Conservation (phyloP, 805 yeast species). For the Metschnikowia anglica region DNA sequence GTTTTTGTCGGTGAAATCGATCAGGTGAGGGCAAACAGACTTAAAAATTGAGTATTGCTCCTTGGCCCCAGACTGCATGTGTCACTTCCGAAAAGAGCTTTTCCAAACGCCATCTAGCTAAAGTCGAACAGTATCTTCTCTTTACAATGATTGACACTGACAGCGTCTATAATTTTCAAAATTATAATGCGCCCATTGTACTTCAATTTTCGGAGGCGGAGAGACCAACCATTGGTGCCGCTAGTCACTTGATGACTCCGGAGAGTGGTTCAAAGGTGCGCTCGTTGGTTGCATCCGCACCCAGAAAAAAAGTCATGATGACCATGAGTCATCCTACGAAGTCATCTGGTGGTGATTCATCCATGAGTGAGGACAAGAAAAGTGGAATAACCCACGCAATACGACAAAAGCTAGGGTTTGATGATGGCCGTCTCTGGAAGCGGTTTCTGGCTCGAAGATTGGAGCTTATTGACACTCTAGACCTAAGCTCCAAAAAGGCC, state of each 20-base stretch:
- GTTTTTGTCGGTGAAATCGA: too few relatives aligned
- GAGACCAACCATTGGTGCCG: too few relatives aligned
- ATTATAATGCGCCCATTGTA: too few relatives aligned
- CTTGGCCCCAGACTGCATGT: too few relatives aligned
- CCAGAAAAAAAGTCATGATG: conserved; percentile 13
- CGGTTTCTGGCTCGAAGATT: conserved; percentile 85
- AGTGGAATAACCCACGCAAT: conserved; percentile 58
- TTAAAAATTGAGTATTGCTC: too few relatives aligned
- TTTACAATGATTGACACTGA: too few relatives aligned
- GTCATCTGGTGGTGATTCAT: conserved; percentile 5
- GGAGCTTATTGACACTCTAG: conserved; percentile 78
- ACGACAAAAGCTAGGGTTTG: conserved; percentile 64
- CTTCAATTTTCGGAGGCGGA: too few relatives aligned
- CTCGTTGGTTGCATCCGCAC: conserved; percentile 5
- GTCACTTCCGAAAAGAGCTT: too few relatives aligned
- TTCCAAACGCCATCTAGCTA: too few relatives aligned
- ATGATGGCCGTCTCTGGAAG: conserved; percentile 84
- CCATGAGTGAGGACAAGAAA: conserved; percentile 30
- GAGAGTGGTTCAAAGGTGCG: conserved; percentile 11
- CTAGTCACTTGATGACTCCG: conserved; percentile 10
- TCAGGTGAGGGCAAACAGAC: too few relatives aligned
- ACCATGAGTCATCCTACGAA: conserved; percentile 19
- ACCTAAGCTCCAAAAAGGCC: conserved; percentile 70
- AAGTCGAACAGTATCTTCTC: too few relatives aligned
- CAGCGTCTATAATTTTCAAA: too few relatives aligned